Percentiles rank a stretch among this genome's conserved stretches.
phyloP scores from a whole-genome alignment of 1,139 yeast species.

The Sugiyamaella paludigena region DNA sequence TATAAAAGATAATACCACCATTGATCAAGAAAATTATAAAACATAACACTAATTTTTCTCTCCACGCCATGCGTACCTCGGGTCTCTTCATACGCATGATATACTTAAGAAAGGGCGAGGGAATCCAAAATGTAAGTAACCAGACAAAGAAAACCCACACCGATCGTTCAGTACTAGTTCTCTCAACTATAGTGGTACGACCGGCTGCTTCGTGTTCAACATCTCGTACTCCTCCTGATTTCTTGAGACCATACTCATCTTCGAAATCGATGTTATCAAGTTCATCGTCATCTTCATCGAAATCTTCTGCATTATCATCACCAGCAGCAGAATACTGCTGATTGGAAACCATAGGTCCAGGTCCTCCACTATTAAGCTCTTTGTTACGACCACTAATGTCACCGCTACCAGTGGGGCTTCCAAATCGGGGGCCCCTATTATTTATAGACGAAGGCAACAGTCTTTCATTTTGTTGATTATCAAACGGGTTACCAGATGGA shows the following conservation, averaged over 20 bases:
- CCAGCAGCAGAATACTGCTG: neutral
- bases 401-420: neutral
- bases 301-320: slow-evolving; percentile 22
- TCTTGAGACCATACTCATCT: slow-evolving; percentile 28
- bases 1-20: slow-evolving; percentile 41
- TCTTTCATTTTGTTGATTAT: slow-evolving; percentile 5
- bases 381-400: slow-evolving; percentile 5
- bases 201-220: slow-evolving; percentile 18
- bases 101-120: slow-evolving; percentile 36
- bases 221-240: slow-evolving; percentile 23
- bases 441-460: slow-evolving; percentile 6
- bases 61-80: slow-evolving; percentile 44
- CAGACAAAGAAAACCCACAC: slow-evolving; percentile 41
- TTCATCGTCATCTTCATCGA: slow-evolving; percentile 24
- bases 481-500: slow-evolving; percentile 5
- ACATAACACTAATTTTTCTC: slow-evolving; percentile 41
- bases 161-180: slow-evolving; percentile 35
- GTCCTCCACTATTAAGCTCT: slow-evolving; percentile 2
- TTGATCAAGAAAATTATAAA: slow-evolving; percentile 37
- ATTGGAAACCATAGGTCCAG: neutral
- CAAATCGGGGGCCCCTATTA: neutral
- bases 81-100: slow-evolving; percentile 40
- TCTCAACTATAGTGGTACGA: slow-evolving; percentile 28
- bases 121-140: slow-evolving; percentile 42
- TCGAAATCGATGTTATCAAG: slow-evolving; percentile 27